Evolutionary conservation across 2,329 filamentous ascomycete species (phyloP), one percentile per base, ranked within the genome.

Genomic region (Mariannaea sp.): DNA sequence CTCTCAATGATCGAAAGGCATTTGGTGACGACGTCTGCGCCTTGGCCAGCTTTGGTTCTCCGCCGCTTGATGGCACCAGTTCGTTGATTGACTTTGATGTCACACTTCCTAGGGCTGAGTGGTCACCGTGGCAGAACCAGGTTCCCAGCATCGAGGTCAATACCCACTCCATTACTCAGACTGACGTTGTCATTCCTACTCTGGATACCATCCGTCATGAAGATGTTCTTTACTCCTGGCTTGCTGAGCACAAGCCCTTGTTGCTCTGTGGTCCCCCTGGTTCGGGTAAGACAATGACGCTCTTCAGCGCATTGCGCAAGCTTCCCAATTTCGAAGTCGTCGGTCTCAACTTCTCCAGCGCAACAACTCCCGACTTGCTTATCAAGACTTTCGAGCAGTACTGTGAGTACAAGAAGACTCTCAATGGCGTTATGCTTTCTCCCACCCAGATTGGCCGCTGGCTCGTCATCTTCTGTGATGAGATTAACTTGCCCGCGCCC

Each of bases 321-420:
- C 80, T 99, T 53, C 93, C 93, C 3, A 97, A 97, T 70, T 97
- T 99, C 92, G 94, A 99, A 74, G 92, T 97, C 53, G 95, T 99
- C 26, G 94, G 94, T 42, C 90, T 99, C 70, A 99, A 99, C 75
- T 99, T 99, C 73, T 99, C 95, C 4, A 99, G 94, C 65, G 95
- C 94, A 1, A 99, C 95, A 1, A 99, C 94, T 1, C 95, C 94
- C 1, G 95, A 99, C 72, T 84, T 99, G 22, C 83, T 99, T 57
- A 92, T 99, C 78, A 99, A 99, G 80, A 99, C 95, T 0, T 96
- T 99, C 63, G 94, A 99, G 75, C 95, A 99, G 71, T 97, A 99
- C 73, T 99, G 94, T 75, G 94, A 99, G 74, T 99, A 99, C 77
- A 95, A 93, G 79, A 99, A 99, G 82, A 97, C 94, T 0, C 78